Evolutionary conservation across 441 rosid genomes (phyloP).

Genomic region (Erysimum cheiri): DNA sequence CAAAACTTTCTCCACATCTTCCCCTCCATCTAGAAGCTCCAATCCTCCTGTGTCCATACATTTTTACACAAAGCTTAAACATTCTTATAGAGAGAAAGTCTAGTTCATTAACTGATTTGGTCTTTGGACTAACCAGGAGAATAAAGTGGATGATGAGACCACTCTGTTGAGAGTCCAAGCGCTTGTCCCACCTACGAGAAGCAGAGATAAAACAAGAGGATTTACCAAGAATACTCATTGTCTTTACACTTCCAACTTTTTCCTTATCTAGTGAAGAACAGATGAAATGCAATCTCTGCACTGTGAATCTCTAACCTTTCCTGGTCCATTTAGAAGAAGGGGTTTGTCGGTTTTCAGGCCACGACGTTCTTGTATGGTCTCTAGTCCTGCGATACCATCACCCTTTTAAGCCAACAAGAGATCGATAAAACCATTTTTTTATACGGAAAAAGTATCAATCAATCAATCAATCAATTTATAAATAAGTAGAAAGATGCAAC

Average conservation of each 20-base stretch:
- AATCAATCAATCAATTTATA: not conserved
- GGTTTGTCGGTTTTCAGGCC: conserved; percentile 80
- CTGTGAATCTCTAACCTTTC: conserved; percentile 61
- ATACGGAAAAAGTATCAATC: not conserved
- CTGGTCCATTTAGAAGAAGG: conserved; percentile 84
- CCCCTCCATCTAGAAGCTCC: conserved; percentile 82
- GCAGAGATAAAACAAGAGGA: not conserved
- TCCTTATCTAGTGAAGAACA: not conserved
- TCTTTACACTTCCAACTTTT: not conserved
- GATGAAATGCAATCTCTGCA: conserved; percentile 1
- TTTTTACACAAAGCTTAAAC: conserved; percentile 9
- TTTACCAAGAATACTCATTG: not conserved
- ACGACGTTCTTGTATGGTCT: conserved; percentile 84
- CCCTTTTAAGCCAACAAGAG: conserved; percentile 13
- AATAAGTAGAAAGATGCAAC: not conserved
- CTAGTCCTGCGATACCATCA: conserved; percentile 60
- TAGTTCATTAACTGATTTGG: conserved; percentile 6
- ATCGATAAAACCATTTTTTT: not conserved
- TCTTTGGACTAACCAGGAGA: conserved; percentile 61
- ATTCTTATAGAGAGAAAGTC: not conserved
- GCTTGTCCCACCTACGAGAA: conserved; percentile 83
- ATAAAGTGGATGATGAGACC: conserved; percentile 87
- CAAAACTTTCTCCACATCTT: conserved; percentile 65
- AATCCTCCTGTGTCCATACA: conserved; percentile 65
- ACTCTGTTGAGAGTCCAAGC: conserved; percentile 80